A percentile compares a stretch with the other conserved stretches of the same genome.
These are phyloP conservation scores for Anthoceros angustus DNA, from an alignment of 225 moss, liverwort and hornwort species.

Conservation along the genomic window DNA sequence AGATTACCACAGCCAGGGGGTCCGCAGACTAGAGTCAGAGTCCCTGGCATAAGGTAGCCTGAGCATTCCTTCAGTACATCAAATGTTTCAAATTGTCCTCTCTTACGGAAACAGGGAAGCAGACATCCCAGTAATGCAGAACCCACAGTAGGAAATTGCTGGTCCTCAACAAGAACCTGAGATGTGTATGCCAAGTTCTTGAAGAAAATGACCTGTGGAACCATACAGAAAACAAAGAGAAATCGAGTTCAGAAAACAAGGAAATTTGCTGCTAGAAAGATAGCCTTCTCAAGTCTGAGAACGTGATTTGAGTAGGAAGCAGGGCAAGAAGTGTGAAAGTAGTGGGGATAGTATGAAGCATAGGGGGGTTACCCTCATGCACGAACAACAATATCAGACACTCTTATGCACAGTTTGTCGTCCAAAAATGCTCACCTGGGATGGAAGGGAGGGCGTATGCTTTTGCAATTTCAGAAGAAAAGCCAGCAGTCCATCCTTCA, in stretches of 20 bases:
- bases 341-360: no score
- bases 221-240: background rate
- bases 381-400: background rate
- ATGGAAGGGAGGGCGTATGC: constrained; percentile 40
- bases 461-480: constrained; percentile 67
- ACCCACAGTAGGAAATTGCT: constrained; percentile 66
- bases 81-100: constrained; percentile 41
- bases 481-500: constrained; percentile 69
- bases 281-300: no score
- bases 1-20: constrained; percentile 74
- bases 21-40: constrained; percentile 81
- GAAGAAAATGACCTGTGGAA: constrained; percentile 58
- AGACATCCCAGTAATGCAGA: constrained; percentile 34
- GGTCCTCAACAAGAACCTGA: constrained; percentile 37
- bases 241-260: no score
- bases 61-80: constrained; percentile 61
- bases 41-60: constrained; percentile 88
- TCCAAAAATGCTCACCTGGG: constrained; percentile 32
- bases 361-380: background rate
- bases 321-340: no score
- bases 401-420: background rate
- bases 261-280: no score
- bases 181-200: constrained; percentile 47
- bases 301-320: no score
- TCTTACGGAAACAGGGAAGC: constrained; percentile 36